Base-by-base conservation (phyloP, 139 green algal species). In the Chlamydomonas sp. region DNA sequence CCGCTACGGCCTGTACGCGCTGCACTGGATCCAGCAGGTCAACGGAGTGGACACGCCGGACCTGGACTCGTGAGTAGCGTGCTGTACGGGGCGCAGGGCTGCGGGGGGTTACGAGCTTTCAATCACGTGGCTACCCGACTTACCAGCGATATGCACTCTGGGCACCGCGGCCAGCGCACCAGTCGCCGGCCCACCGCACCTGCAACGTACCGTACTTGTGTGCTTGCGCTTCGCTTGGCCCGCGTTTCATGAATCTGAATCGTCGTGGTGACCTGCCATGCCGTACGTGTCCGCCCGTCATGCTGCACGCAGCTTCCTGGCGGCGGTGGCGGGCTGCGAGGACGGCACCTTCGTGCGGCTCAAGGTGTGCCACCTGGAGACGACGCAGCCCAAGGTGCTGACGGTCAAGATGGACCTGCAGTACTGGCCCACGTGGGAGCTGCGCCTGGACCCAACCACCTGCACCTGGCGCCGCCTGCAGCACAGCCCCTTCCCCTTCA, bases 401-500 rank as follows among this genome's bases (percentile, higher is more conserved):
- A 97, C 94, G 4, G 73, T 98, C 15, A 97, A 97, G 93, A 88
- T 93, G 63, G 96, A 98, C 89, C 88, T 96, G 74, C 89, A 90
- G n/a, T 98, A 97, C 93, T 98, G 96, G 96, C 97, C 97, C 20
- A 97, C 96, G 4, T 96, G 90, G 91, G 91, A 96, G 91, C 93
- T 97, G 84, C 67, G 49, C 9, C 86, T 96, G 76, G 90, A 97
- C 79, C 82, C 91, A 0, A 20, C 64, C 49, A 95, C 79, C 1
- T 95, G 86, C 82, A 88, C 90, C 62, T 97, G 95, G 95, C 84
- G 9, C 18, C 83, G 83, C 74, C 63, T 88, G 49, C 83, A 86
- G 71, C 82, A 86, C 71, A 86, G 82, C 71, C 61, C 72, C 60
- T 80, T 86, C 60, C 61, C 82, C 20, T 79, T 79, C 67, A 85